Percentiles rank a stretch among this genome's conserved stretches.
phyloP scores from a whole-genome alignment of 225 moss, liverwort and hornwort genomes.

The Sphagnum contortum region DNA sequence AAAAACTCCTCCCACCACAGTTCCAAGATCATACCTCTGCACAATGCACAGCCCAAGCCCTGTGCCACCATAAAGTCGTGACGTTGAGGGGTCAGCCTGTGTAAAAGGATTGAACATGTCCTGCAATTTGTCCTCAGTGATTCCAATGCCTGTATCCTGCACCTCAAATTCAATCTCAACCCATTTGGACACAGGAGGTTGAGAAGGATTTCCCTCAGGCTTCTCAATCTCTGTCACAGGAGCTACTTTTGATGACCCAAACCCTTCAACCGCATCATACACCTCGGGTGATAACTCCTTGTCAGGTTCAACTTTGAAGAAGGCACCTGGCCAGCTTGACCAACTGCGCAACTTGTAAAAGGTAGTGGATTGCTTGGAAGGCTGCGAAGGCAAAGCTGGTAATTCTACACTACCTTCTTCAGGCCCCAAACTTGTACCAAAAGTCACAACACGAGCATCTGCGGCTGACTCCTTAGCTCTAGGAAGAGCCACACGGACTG shows the following conservation, averaged over 20 bases:
- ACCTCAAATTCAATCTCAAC: slow-evolving; percentile 60
- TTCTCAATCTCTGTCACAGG: slow-evolving; percentile 11
- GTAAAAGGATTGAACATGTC: slow-evolving; percentile 91
- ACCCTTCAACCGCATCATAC: neutral
- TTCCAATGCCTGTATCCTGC: slow-evolving; percentile 76
- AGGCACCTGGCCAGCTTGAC: slow-evolving; percentile 80
- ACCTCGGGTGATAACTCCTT: slow-evolving; percentile 34
- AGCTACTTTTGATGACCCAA: slow-evolving; percentile 19
- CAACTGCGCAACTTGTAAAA: slow-evolving; percentile 59
- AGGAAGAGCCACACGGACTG: slow-evolving; percentile 37
- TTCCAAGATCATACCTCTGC: slow-evolving; percentile 39
- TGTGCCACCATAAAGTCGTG: slow-evolving; percentile 83
- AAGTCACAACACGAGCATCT: no score
- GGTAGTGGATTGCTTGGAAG: slow-evolving; percentile 20
- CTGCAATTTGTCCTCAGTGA: slow-evolving; percentile 50
- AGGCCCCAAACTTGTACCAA: no score
- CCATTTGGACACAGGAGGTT: no score
- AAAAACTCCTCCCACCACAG: no score
- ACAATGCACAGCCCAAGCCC: slow-evolving; percentile 90
- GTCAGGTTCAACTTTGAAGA: slow-evolving; percentile 27
- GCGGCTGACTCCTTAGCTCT: no score
- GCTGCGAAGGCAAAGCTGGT: slow-evolving; percentile 14
- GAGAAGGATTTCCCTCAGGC: no score
- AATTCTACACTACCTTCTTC: neutral
- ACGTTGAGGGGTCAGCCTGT: slow-evolving; percentile 85